Conservation (phyloP, 495 filamentous ascomycete genomes). For the Lichenothelia convexa region DNA sequence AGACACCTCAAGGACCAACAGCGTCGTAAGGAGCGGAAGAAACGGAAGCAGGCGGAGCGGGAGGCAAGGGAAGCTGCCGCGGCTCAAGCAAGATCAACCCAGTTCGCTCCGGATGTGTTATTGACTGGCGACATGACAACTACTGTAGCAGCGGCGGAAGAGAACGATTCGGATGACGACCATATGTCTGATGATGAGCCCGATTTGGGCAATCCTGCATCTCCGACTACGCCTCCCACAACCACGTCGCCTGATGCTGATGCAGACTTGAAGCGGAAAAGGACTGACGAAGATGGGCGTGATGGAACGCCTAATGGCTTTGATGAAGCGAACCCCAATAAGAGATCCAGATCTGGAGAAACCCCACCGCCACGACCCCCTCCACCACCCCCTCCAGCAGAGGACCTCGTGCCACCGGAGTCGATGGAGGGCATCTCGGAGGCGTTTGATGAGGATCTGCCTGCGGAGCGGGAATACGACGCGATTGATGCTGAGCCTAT, state of each 20-base stretch:
- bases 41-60: conserved; percentile 42
- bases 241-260: too few species aligned
- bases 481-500: too few species aligned
- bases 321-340: conserved; percentile 13
- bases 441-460: conserved; percentile 8
- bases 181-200: conserved; percentile 20
- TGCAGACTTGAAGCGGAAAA: conserved; percentile 42
- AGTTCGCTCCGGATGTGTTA: conserved; percentile 6
- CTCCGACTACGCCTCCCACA: conserved; percentile 8
- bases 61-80: conserved; percentile 12
- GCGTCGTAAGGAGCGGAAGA: conserved; percentile 45
- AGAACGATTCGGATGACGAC: conserved; percentile 10
- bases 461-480: not conserved
- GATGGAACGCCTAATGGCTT: conserved; percentile 16
- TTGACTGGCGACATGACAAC: too few species aligned
- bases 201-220: conserved; percentile 19
- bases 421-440: conserved; percentile 7
- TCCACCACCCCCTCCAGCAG: conserved; percentile 21
- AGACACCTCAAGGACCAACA: conserved; percentile 65
- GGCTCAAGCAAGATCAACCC: conserved; percentile 14
- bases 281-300: conserved; percentile 20
- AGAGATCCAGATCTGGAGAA: conserved; percentile 17
- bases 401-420: conserved; percentile 11
- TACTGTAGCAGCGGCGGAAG: not conserved
- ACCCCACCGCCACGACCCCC: conserved; percentile 28